These are phyloP conservation scores for Tuber indicum DNA, from an alignment of 495 filamentous ascomycete species.

Conservation along the genomic window DNA sequence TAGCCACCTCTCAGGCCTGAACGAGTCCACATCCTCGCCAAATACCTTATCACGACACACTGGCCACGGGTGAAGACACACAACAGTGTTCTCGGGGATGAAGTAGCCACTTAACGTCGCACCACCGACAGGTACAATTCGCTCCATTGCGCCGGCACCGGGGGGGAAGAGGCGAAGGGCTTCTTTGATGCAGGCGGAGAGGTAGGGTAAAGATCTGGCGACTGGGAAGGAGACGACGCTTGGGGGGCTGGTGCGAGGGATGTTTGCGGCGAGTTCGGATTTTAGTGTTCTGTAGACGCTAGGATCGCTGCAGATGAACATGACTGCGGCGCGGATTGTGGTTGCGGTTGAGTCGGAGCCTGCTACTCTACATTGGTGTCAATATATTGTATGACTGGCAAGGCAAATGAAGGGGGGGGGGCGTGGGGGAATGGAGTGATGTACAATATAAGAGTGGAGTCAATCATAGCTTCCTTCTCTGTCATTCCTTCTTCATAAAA, in stretches of 20 bases:
- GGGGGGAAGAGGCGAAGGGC: conserved; percentile 48
- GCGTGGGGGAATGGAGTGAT: neutral
- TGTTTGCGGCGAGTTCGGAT: conserved; percentile 49
- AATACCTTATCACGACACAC: conserved; percentile 49
- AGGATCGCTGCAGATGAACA: conserved; percentile 50
- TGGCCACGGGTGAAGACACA: conserved; percentile 54
- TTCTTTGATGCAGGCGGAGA: conserved; percentile 51
- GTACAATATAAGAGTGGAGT: neutral
- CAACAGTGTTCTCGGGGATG: conserved; percentile 55
- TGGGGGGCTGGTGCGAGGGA: neutral
- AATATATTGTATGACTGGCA: conserved; percentile 45
- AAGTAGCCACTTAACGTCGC: conserved; percentile 51
- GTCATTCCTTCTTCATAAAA: neutral
- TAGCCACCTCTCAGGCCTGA: conserved; percentile 53
- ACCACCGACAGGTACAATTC: conserved; percentile 49
- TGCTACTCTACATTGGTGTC: conserved; percentile 55
- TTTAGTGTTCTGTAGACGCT: conserved; percentile 51
- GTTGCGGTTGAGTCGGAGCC: conserved; percentile 61
- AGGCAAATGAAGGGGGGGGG: conserved; percentile 28
- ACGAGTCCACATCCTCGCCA: conserved; percentile 48
- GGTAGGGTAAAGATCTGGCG: conserved; percentile 47
- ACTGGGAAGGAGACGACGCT: neutral
- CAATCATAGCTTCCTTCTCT: neutral
- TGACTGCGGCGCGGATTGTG: conserved; percentile 51
- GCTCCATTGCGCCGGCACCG: conserved; percentile 47